Evolutionary conservation across 202 grass and related monocot species (phyloP).

Genomic region (Zoysia matrella): DNA sequence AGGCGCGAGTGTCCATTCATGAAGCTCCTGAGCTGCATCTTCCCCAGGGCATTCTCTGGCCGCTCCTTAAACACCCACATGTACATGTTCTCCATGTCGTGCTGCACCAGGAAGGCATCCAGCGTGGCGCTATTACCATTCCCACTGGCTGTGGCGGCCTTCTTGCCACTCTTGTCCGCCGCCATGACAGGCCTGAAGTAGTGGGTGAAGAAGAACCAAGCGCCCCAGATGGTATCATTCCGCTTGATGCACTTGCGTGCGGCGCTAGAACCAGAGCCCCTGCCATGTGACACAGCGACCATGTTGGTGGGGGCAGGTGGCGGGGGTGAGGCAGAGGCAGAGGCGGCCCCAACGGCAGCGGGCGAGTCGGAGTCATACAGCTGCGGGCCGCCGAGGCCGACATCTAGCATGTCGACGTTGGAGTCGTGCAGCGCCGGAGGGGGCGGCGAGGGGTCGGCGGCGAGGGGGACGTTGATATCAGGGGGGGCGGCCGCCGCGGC

Average conservation of each 20-base stretch:
- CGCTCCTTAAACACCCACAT: conserved; percentile 95
- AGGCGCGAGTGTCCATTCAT: conserved; percentile 98
- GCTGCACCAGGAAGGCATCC: conserved; percentile 91
- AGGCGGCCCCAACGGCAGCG: conserved; percentile 13
- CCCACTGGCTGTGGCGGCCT: conserved; percentile 37
- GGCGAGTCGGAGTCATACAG: conserved; percentile 76
- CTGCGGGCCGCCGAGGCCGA: conserved; percentile 70
- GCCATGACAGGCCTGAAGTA: conserved; percentile 84
- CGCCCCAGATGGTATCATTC: conserved; percentile 93
- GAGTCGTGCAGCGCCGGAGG: conserved; percentile 46
- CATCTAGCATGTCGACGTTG: conserved; percentile 78
- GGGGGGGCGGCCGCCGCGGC: conserved; percentile 61
- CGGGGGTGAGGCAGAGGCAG: background rate
- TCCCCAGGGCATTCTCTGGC: conserved; percentile 89
- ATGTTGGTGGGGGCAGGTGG: conserved; percentile 14
- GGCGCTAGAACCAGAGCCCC: conserved; percentile 57
- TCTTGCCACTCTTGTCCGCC: conserved; percentile 65
- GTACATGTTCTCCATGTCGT: conserved; percentile 99
- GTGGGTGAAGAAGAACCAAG: conserved; percentile 99
- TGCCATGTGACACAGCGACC: conserved; percentile 45
- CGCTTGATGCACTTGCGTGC: conserved; percentile 83
- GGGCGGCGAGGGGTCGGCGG: conserved; percentile 64
- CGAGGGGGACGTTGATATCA: conserved; percentile 91
- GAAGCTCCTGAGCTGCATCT: conserved; percentile 96
- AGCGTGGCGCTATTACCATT: conserved; percentile 65